A percentile compares a stretch with the other conserved stretches of the same genome.
Evolutionary conservation across 768 basidiomycete species (phyloP).

Genomic region (Boletus eberwhitei): DNA sequence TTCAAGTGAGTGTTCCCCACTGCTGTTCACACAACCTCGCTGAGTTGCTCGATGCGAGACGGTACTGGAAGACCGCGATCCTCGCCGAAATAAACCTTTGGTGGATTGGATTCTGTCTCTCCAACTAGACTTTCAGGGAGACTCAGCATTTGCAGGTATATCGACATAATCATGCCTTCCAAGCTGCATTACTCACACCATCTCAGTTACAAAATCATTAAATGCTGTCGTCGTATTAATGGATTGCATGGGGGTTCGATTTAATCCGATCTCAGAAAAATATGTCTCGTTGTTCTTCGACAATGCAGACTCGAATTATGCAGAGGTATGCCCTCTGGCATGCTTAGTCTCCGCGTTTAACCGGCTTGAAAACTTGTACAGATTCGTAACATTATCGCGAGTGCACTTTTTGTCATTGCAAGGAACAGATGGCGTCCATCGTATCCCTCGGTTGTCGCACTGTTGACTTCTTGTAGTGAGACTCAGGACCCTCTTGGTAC

Average conservation of each 20-base stretch:
- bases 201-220: slow-evolving; percentile 72
- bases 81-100: slow-evolving; percentile 68
- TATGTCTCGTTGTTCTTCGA: slow-evolving; percentile 70
- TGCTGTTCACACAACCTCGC: not conserved
- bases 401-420: slow-evolving; percentile 55
- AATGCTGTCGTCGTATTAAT: slow-evolving; percentile 63
- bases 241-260: slow-evolving; percentile 62
- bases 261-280: slow-evolving; percentile 62
- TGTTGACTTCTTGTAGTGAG: slow-evolving; percentile 53
- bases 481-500: slow-evolving; percentile 57
- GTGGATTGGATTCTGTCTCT: slow-evolving; percentile 75
- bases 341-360: not conserved
- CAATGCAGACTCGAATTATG: slow-evolving; percentile 79
- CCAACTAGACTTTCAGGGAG: slow-evolving; percentile 77
- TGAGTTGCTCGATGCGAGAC: slow-evolving; percentile 27
- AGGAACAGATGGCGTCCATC: slow-evolving; percentile 66
- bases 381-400: slow-evolving; percentile 70
- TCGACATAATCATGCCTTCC: slow-evolving; percentile 4
- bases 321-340: slow-evolving; percentile 53
- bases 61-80: slow-evolving; percentile 68
- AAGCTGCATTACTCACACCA: slow-evolving; percentile 6
- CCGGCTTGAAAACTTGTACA: slow-evolving; percentile 26
- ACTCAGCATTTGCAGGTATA: slow-evolving; percentile 85
- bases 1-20: slow-evolving; percentile 33
- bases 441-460: slow-evolving; percentile 51